These are phyloP conservation scores for Chenopodium quinoa DNA, from an alignment of 148 eudicot species.

Conservation along the genomic window DNA sequence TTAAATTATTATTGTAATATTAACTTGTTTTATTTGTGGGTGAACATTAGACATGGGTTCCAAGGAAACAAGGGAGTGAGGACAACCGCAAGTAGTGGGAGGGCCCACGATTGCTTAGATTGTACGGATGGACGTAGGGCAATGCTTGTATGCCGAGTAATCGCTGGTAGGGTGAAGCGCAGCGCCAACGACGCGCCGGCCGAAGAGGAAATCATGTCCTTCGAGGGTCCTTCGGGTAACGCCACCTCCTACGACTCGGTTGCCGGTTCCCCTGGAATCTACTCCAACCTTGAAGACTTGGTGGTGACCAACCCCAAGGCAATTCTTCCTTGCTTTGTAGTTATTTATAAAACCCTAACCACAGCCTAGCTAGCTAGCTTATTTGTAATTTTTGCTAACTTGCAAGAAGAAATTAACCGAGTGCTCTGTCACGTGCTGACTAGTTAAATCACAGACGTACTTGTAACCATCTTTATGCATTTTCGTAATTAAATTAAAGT, in stretches of 20 bases:
- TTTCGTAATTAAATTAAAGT: neutral
- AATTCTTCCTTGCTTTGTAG: conserved; percentile 92
- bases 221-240: conserved; percentile 11
- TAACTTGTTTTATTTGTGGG: neutral
- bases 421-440: neutral
- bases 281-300: conserved; percentile 79
- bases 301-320: conserved; percentile 72
- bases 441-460: neutral
- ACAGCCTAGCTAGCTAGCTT: neutral
- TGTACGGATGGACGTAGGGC: conserved; percentile 52
- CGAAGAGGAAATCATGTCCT: conserved; percentile 33
- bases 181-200: conserved; percentile 34
- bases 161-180: conserved; percentile 79
- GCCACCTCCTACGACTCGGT: conserved; percentile 61
- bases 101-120: conserved; percentile 71
- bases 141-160: conserved; percentile 90
- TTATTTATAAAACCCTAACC: conserved; percentile 60
- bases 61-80: conserved; percentile 58
- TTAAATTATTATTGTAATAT: neutral
- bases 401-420: neutral
- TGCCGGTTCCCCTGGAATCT: conserved; percentile 59
- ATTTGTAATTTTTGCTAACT: neutral
- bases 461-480: neutral
- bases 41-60: conserved; percentile 59
- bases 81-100: conserved; percentile 87